Conservation (phyloP, 2,329 filamentous ascomycete genomes). For the Sarocladiaceae sp. region DNA sequence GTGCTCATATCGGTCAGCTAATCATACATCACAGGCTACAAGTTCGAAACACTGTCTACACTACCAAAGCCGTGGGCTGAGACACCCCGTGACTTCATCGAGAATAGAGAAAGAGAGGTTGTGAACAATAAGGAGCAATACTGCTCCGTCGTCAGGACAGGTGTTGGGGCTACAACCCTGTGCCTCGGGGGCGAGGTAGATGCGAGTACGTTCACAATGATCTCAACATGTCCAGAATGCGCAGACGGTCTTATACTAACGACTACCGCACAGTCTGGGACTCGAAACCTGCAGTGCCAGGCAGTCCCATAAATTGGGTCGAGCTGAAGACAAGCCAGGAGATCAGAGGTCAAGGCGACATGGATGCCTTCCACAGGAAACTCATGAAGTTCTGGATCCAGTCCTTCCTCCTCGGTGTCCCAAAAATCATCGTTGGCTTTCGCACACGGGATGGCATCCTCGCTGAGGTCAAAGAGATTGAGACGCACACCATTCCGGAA, state of each 20-base stretch:
- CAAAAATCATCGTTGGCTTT: conserved; percentile 88
- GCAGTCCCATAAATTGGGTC: conserved; percentile 80
- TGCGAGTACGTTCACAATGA: conserved; percentile 52
- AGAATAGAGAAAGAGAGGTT: conserved; percentile 62
- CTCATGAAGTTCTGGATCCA: conserved; percentile 96
- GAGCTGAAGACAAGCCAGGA: conserved; percentile 89
- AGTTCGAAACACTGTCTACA: conserved; percentile 85
- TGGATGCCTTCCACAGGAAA: conserved; percentile 79
- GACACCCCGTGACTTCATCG: conserved; percentile 71
- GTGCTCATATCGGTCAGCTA: too few species aligned
- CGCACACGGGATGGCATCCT: conserved; percentile 70
- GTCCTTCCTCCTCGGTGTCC: conserved; percentile 88
- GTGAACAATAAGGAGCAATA: conserved; percentile 94
- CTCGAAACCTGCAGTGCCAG: conserved; percentile 62
- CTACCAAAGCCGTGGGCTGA: conserved; percentile 71
- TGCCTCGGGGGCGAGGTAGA: conserved; percentile 94
- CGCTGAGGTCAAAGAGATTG: conserved; percentile 68
- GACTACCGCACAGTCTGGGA: conserved; percentile 64
- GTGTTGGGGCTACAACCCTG: conserved; percentile 70
- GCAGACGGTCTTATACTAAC: neutral
- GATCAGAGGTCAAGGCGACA: conserved; percentile 63
- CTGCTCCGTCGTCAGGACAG: conserved; percentile 88
- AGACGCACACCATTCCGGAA: conserved; percentile 73
- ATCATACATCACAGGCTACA: conserved; percentile 67
- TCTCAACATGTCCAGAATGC: neutral